Base-by-base conservation (phyloP, 2,329 filamentous ascomycete genomes). In the Penicillium sp. region DNA sequence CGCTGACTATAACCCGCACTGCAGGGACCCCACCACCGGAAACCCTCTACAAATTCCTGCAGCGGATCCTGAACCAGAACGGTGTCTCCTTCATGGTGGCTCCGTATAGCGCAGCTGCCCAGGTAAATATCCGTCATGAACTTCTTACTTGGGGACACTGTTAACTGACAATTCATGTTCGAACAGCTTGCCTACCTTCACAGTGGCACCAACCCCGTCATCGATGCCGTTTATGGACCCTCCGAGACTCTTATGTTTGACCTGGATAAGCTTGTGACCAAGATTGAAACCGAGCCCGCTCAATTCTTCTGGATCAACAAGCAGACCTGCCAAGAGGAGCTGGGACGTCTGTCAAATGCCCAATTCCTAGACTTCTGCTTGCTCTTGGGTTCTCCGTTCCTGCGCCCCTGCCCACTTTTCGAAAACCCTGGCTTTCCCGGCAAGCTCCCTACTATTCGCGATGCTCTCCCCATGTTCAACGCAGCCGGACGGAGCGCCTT, bases 221-320 rank as follows among this genome's bases (percentile, higher is more conserved):
- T 80, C 50, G 85, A 87, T 46, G 87, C 84, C 13, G 77, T 95
- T 59, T 89, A 88, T 76, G 90, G 89, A 26, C 83, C 89, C 1
- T 85, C 89, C 40, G 89, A 95, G 67, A 76, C 90, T 34, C 81
- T 97, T 42, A 77, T 95, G 28, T 96, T 94, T 63, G 86, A 89
- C 27, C 82, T 93, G 60, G 81, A 86, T 52, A 86, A 89, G 64
- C 74, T 85, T 47, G 79, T 96, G 50, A 88, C 71, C 27, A 61
- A 66, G 24, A 66, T 75, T 45, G 70, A 74, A 23, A 64, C 64
- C 75, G 82, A 87, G 16, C 73, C 73, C 29, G 80, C 80, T 51
- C 78, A 77, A 13, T 86, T 94, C 61, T 73, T 67, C 48, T 82
- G 76, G 73, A 69, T 82, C 49, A 74, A 74, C 55, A 89, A 86